A percentile compares a stretch with the other conserved stretches of the same genome.
phyloP scores from a whole-genome alignment of 148 eudicot species.

The Beta vulgaris region DNA sequence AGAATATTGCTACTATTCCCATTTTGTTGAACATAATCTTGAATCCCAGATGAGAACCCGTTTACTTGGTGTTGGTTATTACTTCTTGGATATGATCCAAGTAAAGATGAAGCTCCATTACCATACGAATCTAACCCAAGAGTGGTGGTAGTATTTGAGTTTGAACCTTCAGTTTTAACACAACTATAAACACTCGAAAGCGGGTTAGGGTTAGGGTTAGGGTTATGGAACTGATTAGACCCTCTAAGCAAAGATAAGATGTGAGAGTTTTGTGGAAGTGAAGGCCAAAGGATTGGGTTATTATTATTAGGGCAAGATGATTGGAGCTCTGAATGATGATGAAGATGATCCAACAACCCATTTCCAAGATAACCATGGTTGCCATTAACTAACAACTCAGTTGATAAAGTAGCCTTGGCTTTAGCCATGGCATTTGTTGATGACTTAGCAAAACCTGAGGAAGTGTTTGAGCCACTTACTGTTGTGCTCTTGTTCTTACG shows the following conservation, averaged over 20 bases:
- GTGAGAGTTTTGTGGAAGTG: conserved; percentile 45
- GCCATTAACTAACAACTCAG: conserved; percentile 28
- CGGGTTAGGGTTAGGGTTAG: conserved; percentile 39
- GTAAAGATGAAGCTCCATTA: conserved; percentile 33
- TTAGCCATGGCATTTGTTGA: conserved; percentile 28
- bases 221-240: conserved; percentile 31
- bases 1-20: conserved; percentile 29
- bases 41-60: conserved; percentile 34
- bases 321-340: conserved; percentile 19
- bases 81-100: conserved; percentile 41
- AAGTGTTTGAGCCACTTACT: background rate
- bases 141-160: background rate
- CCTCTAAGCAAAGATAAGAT: conserved; percentile 58
- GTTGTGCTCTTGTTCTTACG: conserved; percentile 56
- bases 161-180: conserved; percentile 28
- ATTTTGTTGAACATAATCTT: conserved; percentile 39
- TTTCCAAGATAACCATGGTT: conserved; percentile 26
- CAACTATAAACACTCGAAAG: conserved; percentile 20
- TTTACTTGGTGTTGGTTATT: conserved; percentile 28
- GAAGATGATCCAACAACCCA: conserved; percentile 33
- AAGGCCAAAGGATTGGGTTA: conserved; percentile 48
- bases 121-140: conserved; percentile 38
- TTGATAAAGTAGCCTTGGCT: conserved; percentile 24
- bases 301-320: conserved; percentile 15
- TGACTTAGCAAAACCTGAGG: conserved; percentile 13